Base-by-base conservation (phyloP, 495 filamentous ascomycete genomes). In the Cercophora samala region DNA sequence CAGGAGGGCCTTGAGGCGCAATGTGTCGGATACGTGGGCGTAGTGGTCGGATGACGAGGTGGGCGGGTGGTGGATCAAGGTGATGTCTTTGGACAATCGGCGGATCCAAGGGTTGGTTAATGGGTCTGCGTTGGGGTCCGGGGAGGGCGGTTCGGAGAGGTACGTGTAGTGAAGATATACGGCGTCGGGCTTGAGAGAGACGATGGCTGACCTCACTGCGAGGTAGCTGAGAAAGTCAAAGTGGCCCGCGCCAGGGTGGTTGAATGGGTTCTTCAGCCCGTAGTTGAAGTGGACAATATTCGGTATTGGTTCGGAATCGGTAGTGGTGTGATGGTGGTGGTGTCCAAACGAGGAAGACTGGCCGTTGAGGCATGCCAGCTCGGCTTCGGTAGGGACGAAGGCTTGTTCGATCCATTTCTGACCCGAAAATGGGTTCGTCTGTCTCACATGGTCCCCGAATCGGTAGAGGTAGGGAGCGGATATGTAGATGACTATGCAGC, bases 271-370 rank as follows among this genome's bases (percentile, higher is more conserved):
- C 58, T 75, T 76, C 54, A 79, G 76, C 8, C 79, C 75, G 70
- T 74, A 83, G 42, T 81, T 79, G 68, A 82, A 78, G 69, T 83
- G 80, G 26, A 82, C 80, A 37, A 80, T 70, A 63, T 82, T 83
- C 6, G 81, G 81, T 22, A 83, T 82, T 5, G 79, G 75, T 19
- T 78, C 76, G 25, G 46, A 64, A 25, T 19, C n/a, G 42, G 63
- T 58, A 15, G 66, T 53, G 68, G 22, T 21, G 5, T 56, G 54
- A 5, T 56, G 22, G n/a, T 23, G 64, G 56, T 9, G 24, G 19
- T 26, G 46, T 5, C 63, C 66, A 32, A 58, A 63, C 62, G 68
- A 69, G 63, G 70, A 64, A 3, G 70, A 69, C 17, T 66, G 65
- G 60, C 76, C 77, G 64, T 72, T 71, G 22, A 81, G 74, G 63